Evolutionary conservation across 805 yeast genomes (phyloP).

Genomic region (Isabelozyma pseudorhagii): DNA sequence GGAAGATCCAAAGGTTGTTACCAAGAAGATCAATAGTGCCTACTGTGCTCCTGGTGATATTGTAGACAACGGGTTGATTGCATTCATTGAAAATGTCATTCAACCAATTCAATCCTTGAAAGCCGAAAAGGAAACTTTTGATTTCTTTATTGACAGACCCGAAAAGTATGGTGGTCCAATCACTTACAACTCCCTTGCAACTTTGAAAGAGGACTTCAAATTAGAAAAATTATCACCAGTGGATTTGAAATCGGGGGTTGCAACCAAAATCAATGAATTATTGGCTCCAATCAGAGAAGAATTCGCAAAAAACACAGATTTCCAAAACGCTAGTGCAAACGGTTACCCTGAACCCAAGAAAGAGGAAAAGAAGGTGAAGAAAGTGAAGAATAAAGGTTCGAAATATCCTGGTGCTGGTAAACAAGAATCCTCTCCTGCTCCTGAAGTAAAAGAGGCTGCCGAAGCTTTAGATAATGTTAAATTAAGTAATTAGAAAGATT

Average conservation of each 20-base stretch:
- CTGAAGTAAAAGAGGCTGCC: slow-evolving; percentile 25
- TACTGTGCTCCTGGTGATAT: slow-evolving; percentile 92
- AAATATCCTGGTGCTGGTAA: slow-evolving; percentile 68
- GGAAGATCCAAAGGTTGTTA: slow-evolving; percentile 84
- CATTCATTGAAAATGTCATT: slow-evolving; percentile 81
- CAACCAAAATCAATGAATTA: slow-evolving; percentile 76
- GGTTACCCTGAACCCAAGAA: slow-evolving; percentile 81
- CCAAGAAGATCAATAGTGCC: slow-evolving; percentile 88
- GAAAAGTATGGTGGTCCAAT: slow-evolving; percentile 97
- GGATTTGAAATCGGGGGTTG: slow-evolving; percentile 89
- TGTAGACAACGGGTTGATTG: slow-evolving; percentile 84
- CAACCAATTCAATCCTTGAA: slow-evolving; percentile 84
- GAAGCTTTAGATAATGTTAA: slow-evolving; percentile 38
- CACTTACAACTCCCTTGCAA: slow-evolving; percentile 62
- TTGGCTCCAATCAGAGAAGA: slow-evolving; percentile 83
- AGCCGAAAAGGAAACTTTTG: slow-evolving; percentile 49
- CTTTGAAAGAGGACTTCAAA: slow-evolving; percentile 68
- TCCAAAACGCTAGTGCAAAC: slow-evolving; percentile 65
- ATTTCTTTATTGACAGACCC: slow-evolving; percentile 81
- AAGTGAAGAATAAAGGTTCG: slow-evolving; percentile 85
- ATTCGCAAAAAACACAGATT: slow-evolving; percentile 59
- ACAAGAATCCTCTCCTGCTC: slow-evolving; percentile 18
- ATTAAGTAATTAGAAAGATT: not conserved
- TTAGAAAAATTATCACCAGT: slow-evolving; percentile 81
- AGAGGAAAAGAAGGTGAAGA: slow-evolving; percentile 65